Conservation (phyloP, 768 basidiomycete genomes). For the Leccinum uliginosum region DNA sequence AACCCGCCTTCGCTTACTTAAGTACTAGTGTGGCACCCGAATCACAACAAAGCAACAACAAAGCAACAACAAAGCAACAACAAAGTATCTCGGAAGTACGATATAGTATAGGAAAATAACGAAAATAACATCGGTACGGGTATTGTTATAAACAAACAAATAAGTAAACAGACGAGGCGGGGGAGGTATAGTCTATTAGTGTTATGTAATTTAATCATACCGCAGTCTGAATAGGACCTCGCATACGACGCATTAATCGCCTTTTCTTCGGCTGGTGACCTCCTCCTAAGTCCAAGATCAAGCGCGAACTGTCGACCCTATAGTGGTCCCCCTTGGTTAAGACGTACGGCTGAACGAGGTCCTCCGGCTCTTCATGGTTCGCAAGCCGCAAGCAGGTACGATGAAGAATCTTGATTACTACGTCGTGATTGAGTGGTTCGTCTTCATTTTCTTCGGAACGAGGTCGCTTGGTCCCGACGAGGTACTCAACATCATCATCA, state of each 20-base stretch:
- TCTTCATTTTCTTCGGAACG: neutral
- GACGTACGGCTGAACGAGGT: neutral
- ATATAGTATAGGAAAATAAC: too few species aligned
- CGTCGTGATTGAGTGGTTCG: neutral
- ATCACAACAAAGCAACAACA: too few species aligned
- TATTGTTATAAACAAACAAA: too few species aligned
- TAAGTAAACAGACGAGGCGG: too few species aligned
- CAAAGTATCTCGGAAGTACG: too few species aligned
- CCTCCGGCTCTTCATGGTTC: too few species aligned
- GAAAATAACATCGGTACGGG: too few species aligned
- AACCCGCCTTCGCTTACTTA: too few species aligned
- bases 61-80: too few species aligned
- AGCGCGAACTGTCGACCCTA: neutral
- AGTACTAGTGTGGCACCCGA: too few species aligned
- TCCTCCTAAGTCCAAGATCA: neutral
- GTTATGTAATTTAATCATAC: neutral
- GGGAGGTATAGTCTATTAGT: too few species aligned
- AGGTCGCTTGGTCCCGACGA: neutral
- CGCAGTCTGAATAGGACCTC: neutral
- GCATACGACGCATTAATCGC: neutral
- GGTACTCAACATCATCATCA: neutral
- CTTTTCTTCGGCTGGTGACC: neutral
- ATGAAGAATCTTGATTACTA: neutral
- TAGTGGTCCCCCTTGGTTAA: neutral
- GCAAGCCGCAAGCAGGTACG: neutral